Percentiles rank a stretch among this genome's conserved stretches.
Conservation (phyloP, 495 filamentous ascomycete genomes). For the Hypoxylon fuscum region DNA sequence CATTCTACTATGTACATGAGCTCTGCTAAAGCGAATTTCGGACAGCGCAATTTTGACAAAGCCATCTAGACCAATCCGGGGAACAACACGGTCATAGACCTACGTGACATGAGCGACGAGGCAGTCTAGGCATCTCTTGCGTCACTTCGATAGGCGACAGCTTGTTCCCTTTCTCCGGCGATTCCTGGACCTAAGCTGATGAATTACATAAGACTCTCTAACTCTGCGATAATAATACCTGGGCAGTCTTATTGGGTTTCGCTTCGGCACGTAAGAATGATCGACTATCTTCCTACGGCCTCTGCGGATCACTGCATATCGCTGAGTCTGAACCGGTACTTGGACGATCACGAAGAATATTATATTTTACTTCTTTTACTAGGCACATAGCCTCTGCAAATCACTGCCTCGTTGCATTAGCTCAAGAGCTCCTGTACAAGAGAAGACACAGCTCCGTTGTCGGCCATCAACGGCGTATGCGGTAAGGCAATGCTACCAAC, state of each 20-base stretch:
- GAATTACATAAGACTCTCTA: too few relatives aligned
- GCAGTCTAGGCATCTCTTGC: neutral
- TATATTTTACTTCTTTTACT: too few relatives aligned
- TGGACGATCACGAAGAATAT: too few relatives aligned
- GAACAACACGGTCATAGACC: neutral
- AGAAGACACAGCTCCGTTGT: constrained; percentile 19
- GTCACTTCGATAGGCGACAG: too few relatives aligned
- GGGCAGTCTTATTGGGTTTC: too few relatives aligned
- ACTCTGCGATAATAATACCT: too few relatives aligned
- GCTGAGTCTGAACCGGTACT: too few relatives aligned
- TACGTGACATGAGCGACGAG: neutral
- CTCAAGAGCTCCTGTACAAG: constrained; percentile 12
- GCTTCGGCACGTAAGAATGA: too few relatives aligned
- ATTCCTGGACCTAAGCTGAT: too few relatives aligned
- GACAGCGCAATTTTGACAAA: neutral
- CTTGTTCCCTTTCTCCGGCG: too few relatives aligned
- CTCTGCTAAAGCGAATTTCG: constrained; percentile 3
- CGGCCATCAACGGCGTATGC: constrained; percentile 12
- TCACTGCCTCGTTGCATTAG: constrained; percentile 1
- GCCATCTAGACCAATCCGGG: constrained; percentile 1
- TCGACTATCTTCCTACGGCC: too few relatives aligned
- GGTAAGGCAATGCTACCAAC: constrained; percentile 2
- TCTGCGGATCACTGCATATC: too few relatives aligned
- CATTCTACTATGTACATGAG: constrained; percentile 1
- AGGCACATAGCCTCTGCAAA: neutral